Evolutionary conservation across 306 rosid genomes (phyloP).

Genomic region (Cicer chorassanicum): DNA sequence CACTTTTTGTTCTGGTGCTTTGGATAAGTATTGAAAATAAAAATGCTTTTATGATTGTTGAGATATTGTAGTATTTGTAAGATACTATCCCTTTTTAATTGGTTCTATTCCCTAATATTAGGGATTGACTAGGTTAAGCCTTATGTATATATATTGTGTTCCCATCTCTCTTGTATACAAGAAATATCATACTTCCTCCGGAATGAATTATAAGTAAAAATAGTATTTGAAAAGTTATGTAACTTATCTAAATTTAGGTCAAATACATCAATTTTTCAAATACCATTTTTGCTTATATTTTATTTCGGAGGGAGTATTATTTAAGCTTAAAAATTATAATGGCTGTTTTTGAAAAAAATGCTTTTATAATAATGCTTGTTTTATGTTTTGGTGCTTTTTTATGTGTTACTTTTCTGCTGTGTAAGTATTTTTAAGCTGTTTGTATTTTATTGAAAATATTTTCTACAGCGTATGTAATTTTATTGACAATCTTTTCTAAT

Average conservation of each 20-base stretch:
- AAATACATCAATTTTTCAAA: too few species aligned
- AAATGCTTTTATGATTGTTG: neutral
- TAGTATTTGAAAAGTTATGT: too few species aligned
- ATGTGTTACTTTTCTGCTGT: neutral
- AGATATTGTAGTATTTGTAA: neutral
- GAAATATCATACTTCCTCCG: neutral
- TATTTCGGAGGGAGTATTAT: too few species aligned
- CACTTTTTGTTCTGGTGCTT: neutral
- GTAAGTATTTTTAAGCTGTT: too few species aligned
- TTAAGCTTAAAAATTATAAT: too few species aligned
- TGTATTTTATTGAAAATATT: neutral
- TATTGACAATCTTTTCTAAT: slow-evolving; percentile 2
- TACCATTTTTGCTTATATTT: too few species aligned
- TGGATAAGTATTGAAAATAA: slow-evolving; percentile 6
- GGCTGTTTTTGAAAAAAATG: too few species aligned
- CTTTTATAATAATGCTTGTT: neutral
- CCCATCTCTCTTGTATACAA: neutral
- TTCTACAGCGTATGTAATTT: neutral
- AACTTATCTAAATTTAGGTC: too few species aligned
- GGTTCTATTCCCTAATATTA: neutral
- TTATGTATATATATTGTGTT: neutral
- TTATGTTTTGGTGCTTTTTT: neutral
- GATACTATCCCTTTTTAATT: neutral
- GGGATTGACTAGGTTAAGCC: neutral
- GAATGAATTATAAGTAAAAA: too few species aligned